A percentile compares a stretch with the other conserved stretches of the same genome.
phyloP scores from a whole-genome alignment of 2,329 filamentous ascomycete species.

The Fusarium hainanense region DNA sequence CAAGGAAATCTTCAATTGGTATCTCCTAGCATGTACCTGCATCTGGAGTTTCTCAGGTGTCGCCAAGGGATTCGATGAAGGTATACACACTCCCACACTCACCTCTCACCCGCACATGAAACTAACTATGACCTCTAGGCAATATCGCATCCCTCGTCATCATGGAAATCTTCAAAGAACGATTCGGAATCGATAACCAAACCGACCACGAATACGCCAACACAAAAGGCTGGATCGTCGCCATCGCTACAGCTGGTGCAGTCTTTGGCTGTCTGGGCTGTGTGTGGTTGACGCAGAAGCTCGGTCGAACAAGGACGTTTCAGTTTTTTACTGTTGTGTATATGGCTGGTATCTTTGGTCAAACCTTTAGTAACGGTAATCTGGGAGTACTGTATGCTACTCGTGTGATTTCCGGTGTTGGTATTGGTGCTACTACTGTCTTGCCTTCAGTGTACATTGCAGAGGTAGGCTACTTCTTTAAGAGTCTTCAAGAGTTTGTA shows the following conservation, averaged over 20 bases:
- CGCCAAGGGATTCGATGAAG: slow-evolving; percentile 49
- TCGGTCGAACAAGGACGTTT: slow-evolving; percentile 41
- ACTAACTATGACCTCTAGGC: slow-evolving; percentile 23
- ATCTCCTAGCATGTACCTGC: slow-evolving; percentile 43
- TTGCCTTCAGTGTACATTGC: slow-evolving; percentile 46
- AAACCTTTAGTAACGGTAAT: slow-evolving; percentile 46
- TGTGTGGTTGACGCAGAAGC: slow-evolving; percentile 39
- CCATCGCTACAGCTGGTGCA: slow-evolving; percentile 47
- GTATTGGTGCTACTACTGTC: slow-evolving; percentile 45
- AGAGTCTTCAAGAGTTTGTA: accelerated
- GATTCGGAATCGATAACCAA: slow-evolving; percentile 39
- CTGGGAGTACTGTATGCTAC: slow-evolving; percentile 42
- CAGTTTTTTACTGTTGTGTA: slow-evolving; percentile 49
- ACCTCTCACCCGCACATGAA: too few relatives aligned
- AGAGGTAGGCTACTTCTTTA: slow-evolving; percentile 24
- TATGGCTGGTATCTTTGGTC: slow-evolving; percentile 51
- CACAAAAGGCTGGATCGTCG: slow-evolving; percentile 49
- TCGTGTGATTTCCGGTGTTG: slow-evolving; percentile 44
- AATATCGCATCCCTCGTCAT: slow-evolving; percentile 48
- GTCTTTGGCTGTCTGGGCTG: slow-evolving; percentile 47
- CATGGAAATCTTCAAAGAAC: slow-evolving; percentile 44
- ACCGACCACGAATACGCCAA: slow-evolving; percentile 44
- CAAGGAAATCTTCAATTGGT: slow-evolving; percentile 47
- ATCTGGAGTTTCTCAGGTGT: slow-evolving; percentile 48
- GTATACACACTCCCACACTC: slow-evolving; percentile 2